Evolutionary conservation across 2,329 filamentous ascomycete species (phyloP).

Genomic region (Periglandula ipomoeae): DNA sequence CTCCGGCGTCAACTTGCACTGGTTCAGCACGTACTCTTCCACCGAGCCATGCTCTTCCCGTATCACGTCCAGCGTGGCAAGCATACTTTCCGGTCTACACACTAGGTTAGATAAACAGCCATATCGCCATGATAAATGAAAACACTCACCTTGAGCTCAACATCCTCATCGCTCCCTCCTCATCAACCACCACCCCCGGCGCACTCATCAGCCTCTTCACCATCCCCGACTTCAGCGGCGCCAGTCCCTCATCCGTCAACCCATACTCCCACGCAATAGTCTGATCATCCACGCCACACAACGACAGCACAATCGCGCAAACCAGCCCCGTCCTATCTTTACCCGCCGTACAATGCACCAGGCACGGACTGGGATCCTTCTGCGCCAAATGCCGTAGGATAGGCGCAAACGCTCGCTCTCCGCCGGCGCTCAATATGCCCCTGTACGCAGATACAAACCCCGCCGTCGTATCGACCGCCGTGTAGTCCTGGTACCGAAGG

Average conservation of each 20-base stretch:
- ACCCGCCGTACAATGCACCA: slow-evolving; percentile 67
- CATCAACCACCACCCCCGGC: slow-evolving; percentile 38
- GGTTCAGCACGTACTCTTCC: slow-evolving; percentile 51
- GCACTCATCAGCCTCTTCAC: slow-evolving; percentile 39
- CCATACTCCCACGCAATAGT: slow-evolving; percentile 59
- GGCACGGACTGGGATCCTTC: slow-evolving; percentile 35
- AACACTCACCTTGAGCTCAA: slow-evolving; percentile 31
- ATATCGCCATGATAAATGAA: background rate
- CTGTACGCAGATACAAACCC: slow-evolving; percentile 57
- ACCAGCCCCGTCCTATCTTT: slow-evolving; percentile 71
- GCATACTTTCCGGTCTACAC: slow-evolving; percentile 36
- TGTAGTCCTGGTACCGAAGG: slow-evolving; percentile 50
- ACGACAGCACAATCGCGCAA: slow-evolving; percentile 53
- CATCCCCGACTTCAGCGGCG: slow-evolving; percentile 41
- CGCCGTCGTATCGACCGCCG: slow-evolving; percentile 35
- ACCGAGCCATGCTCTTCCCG: slow-evolving; percentile 51
- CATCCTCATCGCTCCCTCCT: slow-evolving; percentile 34
- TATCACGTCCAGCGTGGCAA: slow-evolving; percentile 43
- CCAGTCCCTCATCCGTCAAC: slow-evolving; percentile 54
- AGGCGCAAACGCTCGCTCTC: slow-evolving; percentile 36
- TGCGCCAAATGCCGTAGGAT: slow-evolving; percentile 47
- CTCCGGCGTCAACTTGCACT: slow-evolving; percentile 47
- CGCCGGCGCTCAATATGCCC: slow-evolving; percentile 47
- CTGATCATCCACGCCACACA: slow-evolving; percentile 52
- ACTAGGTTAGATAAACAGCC: background rate